Conservation (phyloP, 2,329 filamentous ascomycete species). For the Hypoxylon sp. region DNA sequence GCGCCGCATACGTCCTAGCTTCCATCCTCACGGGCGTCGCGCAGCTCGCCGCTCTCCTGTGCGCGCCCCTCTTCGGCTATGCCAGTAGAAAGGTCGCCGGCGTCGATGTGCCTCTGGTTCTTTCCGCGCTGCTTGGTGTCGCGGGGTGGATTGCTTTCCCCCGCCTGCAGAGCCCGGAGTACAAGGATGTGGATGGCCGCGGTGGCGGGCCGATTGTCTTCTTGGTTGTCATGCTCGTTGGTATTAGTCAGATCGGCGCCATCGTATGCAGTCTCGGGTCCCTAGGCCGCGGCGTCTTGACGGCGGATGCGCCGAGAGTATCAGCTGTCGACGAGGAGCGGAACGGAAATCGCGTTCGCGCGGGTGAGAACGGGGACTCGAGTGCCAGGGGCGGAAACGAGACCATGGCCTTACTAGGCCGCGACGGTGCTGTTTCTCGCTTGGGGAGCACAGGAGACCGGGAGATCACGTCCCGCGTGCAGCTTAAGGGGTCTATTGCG, state of each 20-base stretch:
- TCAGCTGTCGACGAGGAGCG: conserved; percentile 14
- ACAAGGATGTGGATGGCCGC: conserved; percentile 67
- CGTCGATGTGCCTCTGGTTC: conserved; percentile 77
- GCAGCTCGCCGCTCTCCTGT: conserved; percentile 65
- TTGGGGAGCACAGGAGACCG: conserved; percentile 9
- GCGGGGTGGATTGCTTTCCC: conserved; percentile 81
- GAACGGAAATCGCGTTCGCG: conserved; percentile 17
- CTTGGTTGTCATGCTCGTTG: conserved; percentile 79
- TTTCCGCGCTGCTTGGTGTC: conserved; percentile 77
- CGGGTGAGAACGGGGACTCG: conserved; percentile 4
- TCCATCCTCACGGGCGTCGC: conserved; percentile 88
- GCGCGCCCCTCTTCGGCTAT: conserved; percentile 89
- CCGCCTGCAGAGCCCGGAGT: conserved; percentile 78
- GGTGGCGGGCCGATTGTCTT: conserved; percentile 76
- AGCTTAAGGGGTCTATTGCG: conserved; percentile 90
- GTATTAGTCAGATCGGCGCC: conserved; percentile 92
- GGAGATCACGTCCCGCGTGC: conserved; percentile 57
- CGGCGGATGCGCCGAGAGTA: conserved; percentile 50
- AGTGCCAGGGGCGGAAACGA: conserved; percentile 24
- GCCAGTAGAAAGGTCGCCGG: conserved; percentile 70
- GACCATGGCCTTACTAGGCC: conserved; percentile 48
- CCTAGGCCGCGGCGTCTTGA: conserved; percentile 80
- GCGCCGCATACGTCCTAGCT: conserved; percentile 86
- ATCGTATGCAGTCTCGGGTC: conserved; percentile 96
- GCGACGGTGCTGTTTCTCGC: conserved; percentile 21